A percentile compares a stretch with the other conserved stretches of the same genome.
These are phyloP conservation scores for Pyrenophora tritici-repentis DNA, from an alignment of 2,329 filamentous ascomycete species.

Conservation along the genomic window DNA sequence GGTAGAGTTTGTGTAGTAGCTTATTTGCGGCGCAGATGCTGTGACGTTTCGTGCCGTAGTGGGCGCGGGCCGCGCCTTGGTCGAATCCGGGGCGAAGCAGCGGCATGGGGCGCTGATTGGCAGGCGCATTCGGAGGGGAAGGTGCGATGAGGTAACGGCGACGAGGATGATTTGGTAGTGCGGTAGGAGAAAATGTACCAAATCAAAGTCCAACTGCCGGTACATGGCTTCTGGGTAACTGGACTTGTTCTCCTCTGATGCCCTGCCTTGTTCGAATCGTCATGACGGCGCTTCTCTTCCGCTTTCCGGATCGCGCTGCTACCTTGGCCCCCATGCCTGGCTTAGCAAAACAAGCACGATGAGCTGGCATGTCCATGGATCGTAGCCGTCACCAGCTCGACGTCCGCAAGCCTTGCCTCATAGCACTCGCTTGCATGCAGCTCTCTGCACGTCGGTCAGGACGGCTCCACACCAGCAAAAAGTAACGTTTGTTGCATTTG, in stretches of 20 bases:
- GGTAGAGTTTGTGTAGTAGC: background rate
- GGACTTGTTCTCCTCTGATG: background rate
- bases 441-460: constrained; percentile 11
- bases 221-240: background rate
- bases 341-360: constrained; percentile 21
- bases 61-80: constrained; percentile 16
- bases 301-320: constrained; percentile 15
- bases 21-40: constrained; percentile 2
- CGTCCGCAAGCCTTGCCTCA: constrained; percentile 4
- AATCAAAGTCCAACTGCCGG: background rate
- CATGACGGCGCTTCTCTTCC: constrained; percentile 12
- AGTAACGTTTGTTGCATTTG: constrained; percentile 9
- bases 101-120: constrained; percentile 16
- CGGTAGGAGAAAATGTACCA: constrained; percentile 3
- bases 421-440: constrained; percentile 19
- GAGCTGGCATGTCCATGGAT: constrained; percentile 12
- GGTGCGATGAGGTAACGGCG: constrained; percentile 17
- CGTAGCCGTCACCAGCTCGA: constrained; percentile 14
- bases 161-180: background rate
- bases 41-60: constrained; percentile 10
- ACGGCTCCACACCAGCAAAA: constrained; percentile 14
- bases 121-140: constrained; percentile 11
- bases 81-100: constrained; percentile 1
- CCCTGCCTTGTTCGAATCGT: constrained; percentile 11
- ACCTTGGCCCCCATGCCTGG: constrained; percentile 21